Evolutionary conservation across 257 asterid genomes (phyloP).

Genomic region (Plantago ovata): DNA sequence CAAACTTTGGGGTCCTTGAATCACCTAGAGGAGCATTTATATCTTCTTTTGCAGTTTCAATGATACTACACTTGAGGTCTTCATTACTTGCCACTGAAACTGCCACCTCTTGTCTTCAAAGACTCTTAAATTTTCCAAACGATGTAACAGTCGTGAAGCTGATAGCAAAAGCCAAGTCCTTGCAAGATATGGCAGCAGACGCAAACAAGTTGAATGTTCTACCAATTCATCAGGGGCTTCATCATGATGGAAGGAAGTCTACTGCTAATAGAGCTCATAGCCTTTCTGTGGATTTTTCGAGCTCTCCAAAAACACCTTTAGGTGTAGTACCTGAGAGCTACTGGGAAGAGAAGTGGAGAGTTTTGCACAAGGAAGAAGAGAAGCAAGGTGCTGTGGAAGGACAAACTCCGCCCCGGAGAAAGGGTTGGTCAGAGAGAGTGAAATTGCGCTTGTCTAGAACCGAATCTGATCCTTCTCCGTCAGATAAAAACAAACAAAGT

Average conservation of each 20-base stretch:
- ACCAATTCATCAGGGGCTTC: slow-evolving; percentile 36
- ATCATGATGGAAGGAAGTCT: slow-evolving; percentile 43
- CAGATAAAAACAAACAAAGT: slow-evolving; percentile 31
- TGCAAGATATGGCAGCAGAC: slow-evolving; percentile 60
- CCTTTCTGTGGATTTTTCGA: slow-evolving; percentile 44
- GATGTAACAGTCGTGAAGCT: slow-evolving; percentile 54
- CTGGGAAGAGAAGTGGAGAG: slow-evolving; percentile 97
- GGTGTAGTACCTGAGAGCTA: slow-evolving; percentile 55
- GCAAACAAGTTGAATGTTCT: slow-evolving; percentile 49
- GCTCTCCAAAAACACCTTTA: slow-evolving; percentile 58
- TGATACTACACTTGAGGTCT: slow-evolving; percentile 74
- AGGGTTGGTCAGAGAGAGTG: slow-evolving; percentile 71
- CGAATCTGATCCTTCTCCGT: slow-evolving; percentile 59
- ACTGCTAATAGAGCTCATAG: slow-evolving; percentile 49
- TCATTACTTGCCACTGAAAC: slow-evolving; percentile 82
- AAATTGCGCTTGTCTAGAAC: slow-evolving; percentile 50
- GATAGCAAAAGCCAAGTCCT: slow-evolving; percentile 61
- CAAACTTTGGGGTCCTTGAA: slow-evolving; percentile 48
- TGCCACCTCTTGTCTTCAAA: slow-evolving; percentile 80
- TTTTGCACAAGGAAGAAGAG: slow-evolving; percentile 60
- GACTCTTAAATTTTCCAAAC: slow-evolving; percentile 71
- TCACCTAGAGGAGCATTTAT: slow-evolving; percentile 85
- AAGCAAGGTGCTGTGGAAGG: slow-evolving; percentile 29
- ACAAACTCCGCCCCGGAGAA: slow-evolving; percentile 33
- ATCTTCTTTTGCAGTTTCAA: slow-evolving; percentile 88